These are phyloP conservation scores for Chimonanthus praecox DNA, from an alignment of 164 flowering plant genomes.

Conservation along the genomic window DNA sequence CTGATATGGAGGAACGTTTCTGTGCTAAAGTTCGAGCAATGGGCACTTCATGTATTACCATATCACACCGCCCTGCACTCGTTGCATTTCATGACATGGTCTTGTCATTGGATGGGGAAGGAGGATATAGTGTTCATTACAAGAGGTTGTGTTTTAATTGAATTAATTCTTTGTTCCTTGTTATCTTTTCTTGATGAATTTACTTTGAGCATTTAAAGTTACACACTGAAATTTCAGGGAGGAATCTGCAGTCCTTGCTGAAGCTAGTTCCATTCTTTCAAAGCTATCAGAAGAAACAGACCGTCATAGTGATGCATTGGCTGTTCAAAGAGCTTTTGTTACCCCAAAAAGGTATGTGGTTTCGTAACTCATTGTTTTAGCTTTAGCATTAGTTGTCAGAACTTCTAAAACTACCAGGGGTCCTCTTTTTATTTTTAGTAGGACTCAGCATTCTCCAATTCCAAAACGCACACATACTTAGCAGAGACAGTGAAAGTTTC, in stretches of 20 bases:
- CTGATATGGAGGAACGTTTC: constrained; percentile 99
- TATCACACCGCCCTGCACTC: constrained; percentile 98
- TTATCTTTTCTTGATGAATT: not conserved
- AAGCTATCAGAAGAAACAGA: constrained; percentile 52
- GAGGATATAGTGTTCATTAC: constrained; percentile 80
- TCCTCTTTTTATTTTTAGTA: constrained; percentile 15
- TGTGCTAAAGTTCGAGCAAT: constrained; percentile 97
- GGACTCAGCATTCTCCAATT: constrained; percentile 52
- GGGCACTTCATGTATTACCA: constrained; percentile 99
- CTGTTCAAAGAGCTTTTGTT: constrained; percentile 87
- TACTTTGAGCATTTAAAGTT: not conserved
- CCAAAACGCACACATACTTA: constrained; percentile 51
- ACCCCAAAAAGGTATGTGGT: constrained; percentile 41
- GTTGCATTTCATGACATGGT: constrained; percentile 98
- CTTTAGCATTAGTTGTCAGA: not conserved
- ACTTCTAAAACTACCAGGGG: not conserved
- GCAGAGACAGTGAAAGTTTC: constrained; percentile 60
- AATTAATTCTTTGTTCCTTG: not conserved
- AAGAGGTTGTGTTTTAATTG: constrained; percentile 39
- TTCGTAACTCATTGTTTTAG: not conserved
- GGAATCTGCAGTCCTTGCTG: constrained; percentile 33
- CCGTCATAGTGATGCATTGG: constrained; percentile 81
- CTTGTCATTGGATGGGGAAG: constrained; percentile 97
- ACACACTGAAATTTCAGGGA: constrained; percentile 38
- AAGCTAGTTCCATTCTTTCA: constrained; percentile 18